Base-by-base conservation (phyloP, 768 basidiomycete genomes). In the Lactifluus piperatus region DNA sequence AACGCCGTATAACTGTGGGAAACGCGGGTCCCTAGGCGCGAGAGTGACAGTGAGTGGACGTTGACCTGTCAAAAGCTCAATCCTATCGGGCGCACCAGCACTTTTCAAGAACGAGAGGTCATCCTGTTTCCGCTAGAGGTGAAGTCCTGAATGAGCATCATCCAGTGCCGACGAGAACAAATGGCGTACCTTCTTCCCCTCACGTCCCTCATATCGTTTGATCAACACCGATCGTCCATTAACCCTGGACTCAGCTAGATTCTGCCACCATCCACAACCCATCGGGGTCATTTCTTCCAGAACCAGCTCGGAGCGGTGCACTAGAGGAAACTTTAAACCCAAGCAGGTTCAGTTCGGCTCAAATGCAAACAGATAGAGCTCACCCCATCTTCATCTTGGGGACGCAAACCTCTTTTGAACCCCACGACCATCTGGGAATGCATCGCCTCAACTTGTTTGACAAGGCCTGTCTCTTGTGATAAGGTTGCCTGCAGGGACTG, bases 351-450 rank as follows among this genome's bases (percentile, higher is more conserved):
- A n/a, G n/a, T n/a, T n/a, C n/a, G n/a, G n/a, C n/a, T n/a, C n/a
- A n/a, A n/a, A n/a, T n/a, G n/a, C n/a, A n/a, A n/a, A n/a, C n/a
- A n/a, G n/a, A n/a, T n/a, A n/a, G n/a, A n/a, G 26, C 7, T 32
- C n/a, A 56, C 59, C 49, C 54, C 54, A 41, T 56, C 55, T 2
- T 56, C 54, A 26, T 61, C 60, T 32, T 48, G 48, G 22, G 50
- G 60, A 46, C 48, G 34, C n/a, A n/a, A n/a, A n/a, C n/a, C n/a
- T n/a, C n/a, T n/a, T n/a, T n/a, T n/a, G n/a, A n/a, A n/a, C n/a
- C n/a, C n/a, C n/a, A n/a, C n/a, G n/a, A n/a, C 3, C 30, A 61
- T 56, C 49, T 51, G 43, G 11, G 52, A 51, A 24, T 61, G 60
- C 54, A 56, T 56, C 18, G 22, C 39, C n/a, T 56, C 32, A 13